Conservation (phyloP, 495 filamentous ascomycete species). For the Mycothermus thermophilus region DNA sequence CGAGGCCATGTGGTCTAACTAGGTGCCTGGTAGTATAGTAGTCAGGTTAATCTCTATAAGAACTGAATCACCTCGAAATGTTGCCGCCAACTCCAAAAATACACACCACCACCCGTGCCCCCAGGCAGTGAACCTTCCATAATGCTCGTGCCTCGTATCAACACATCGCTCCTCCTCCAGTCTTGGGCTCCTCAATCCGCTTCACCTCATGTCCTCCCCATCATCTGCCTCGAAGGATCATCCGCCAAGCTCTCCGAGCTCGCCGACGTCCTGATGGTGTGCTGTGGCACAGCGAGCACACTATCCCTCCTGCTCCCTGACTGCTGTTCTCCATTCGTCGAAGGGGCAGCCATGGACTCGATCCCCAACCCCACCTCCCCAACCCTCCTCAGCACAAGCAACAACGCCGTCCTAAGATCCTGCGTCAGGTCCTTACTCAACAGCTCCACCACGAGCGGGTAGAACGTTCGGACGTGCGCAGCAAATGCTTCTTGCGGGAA, state of each 20-base stretch:
- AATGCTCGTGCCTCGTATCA: too few species aligned
- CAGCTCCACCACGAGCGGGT: slow-evolving; percentile 74
- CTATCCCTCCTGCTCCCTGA: slow-evolving; percentile 21
- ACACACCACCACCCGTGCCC: too few species aligned
- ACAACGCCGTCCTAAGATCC: slow-evolving; percentile 64
- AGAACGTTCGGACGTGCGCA: slow-evolving; percentile 67
- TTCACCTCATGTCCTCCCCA: slow-evolving; percentile 6
- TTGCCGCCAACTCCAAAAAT: too few species aligned
- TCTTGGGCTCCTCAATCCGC: not conserved
- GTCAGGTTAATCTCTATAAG: too few species aligned
- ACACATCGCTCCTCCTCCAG: not conserved
- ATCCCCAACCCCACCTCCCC: slow-evolving; percentile 72
- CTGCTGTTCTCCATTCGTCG: not conserved
- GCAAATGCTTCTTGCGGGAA: slow-evolving; percentile 76
- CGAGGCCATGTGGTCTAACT: too few species aligned
- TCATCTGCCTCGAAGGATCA: slow-evolving; percentile 15
- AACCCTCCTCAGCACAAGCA: slow-evolving; percentile 60
- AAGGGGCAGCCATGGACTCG: slow-evolving; percentile 23
- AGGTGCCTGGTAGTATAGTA: too few species aligned
- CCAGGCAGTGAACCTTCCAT: too few species aligned
- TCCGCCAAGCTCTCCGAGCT: slow-evolving; percentile 13
- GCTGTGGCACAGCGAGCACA: slow-evolving; percentile 9
- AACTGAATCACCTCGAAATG: too few species aligned
- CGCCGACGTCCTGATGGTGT: slow-evolving; percentile 4
- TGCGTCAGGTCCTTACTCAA: slow-evolving; percentile 63